Conservation (phyloP, 2,329 filamentous ascomycete genomes). For the Cyclaneusma minus region DNA sequence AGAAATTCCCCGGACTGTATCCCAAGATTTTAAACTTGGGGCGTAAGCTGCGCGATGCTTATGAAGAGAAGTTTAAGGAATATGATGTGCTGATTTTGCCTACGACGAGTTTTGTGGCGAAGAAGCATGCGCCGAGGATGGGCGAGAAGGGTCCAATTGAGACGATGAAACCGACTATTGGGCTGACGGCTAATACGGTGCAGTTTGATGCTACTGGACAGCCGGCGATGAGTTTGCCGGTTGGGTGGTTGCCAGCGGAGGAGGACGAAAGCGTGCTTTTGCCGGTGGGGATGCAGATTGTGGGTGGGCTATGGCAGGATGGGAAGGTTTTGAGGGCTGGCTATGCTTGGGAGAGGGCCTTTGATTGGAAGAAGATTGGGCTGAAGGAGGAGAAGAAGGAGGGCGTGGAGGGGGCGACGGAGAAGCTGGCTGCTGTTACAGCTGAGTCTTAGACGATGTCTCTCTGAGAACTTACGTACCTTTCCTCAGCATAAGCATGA, state of each 20-base stretch:
- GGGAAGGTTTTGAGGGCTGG: conserved; percentile 26
- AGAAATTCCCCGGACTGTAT: conserved; percentile 27
- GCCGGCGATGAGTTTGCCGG: conserved; percentile 34
- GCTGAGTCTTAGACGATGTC: too few relatives aligned
- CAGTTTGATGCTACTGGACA: conserved; percentile 41
- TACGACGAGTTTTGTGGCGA: conserved; percentile 12
- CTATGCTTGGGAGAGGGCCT: conserved; percentile 28
- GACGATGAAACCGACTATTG: conserved; percentile 33
- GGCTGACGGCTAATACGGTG: conserved; percentile 38
- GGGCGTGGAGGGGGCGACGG: too few relatives aligned
- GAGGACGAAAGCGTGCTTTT: conserved; percentile 23
- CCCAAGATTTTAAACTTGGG: conserved; percentile 29
- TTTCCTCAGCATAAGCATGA: too few relatives aligned
- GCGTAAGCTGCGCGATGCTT: conserved; percentile 26
- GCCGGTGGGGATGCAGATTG: conserved; percentile 38
- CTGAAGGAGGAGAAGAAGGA: too few relatives aligned
- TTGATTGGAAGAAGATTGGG: conserved; percentile 29
- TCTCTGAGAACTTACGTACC: too few relatives aligned
- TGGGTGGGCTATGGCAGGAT: conserved; percentile 36
- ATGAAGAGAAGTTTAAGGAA: conserved; percentile 21
- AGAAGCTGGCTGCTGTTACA: too few relatives aligned
- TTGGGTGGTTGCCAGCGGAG: conserved; percentile 26
- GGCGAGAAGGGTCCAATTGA: conserved; percentile 22
- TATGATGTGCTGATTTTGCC: conserved; percentile 31
- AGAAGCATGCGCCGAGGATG: conserved; percentile 26